These are phyloP conservation scores for Ammopiptanthus mongolicus DNA, from an alignment of 306 rosid species.

Conservation along the genomic window DNA sequence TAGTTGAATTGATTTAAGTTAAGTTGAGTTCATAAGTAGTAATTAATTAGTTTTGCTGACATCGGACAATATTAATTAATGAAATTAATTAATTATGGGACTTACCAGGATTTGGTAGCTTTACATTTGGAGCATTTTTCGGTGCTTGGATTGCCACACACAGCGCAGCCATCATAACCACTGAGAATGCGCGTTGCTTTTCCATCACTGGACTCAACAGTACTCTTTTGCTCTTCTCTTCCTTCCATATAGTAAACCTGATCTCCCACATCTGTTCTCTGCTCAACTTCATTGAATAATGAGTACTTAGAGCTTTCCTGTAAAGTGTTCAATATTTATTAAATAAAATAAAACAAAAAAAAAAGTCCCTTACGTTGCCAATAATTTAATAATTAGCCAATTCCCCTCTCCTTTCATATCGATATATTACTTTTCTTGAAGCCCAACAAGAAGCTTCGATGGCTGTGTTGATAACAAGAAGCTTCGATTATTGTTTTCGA, in stretches of 20 bases:
- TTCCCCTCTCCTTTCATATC: neutral
- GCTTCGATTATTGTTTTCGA: too few species aligned
- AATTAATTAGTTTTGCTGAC: neutral
- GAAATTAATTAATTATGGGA: neutral
- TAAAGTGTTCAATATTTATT: neutral
- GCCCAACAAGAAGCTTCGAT: neutral
- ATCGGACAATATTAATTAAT: neutral
- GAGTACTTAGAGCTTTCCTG: constrained; percentile 8
- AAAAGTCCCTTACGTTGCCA: neutral
- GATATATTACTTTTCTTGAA: neutral
- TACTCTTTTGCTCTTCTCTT: neutral
- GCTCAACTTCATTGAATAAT: neutral
- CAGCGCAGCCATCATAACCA: neutral
- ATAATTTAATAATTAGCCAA: neutral
- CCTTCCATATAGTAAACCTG: neutral
- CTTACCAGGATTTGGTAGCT: constrained; percentile 27
- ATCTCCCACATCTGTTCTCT: neutral
- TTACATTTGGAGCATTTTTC: constrained; percentile 31
- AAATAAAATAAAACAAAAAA: neutral
- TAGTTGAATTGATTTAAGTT: neutral
- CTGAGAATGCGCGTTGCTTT: too few species aligned
- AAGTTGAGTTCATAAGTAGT: neutral
- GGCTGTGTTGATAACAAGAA: too few species aligned
- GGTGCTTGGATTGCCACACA: constrained; percentile 27
- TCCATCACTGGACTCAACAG: too few species aligned